These are phyloP conservation scores for Pulveroboletus sp. DNA, from an alignment of 768 basidiomycete genomes.

Conservation along the genomic window DNA sequence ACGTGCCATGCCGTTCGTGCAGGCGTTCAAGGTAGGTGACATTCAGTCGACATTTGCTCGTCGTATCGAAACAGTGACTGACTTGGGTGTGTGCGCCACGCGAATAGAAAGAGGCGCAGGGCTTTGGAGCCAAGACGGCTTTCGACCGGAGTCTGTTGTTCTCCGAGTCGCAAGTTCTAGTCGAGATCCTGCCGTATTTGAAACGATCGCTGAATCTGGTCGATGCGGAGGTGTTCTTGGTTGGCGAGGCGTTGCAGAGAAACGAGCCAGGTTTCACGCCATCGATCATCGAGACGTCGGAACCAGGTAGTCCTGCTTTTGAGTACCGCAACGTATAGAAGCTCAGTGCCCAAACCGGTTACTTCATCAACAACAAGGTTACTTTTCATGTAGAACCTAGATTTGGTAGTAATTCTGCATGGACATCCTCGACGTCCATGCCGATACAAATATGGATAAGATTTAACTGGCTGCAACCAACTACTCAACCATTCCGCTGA, in stretches of 20 bases:
- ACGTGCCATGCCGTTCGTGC: constrained; percentile 90
- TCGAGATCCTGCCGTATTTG: constrained; percentile 72
- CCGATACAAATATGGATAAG: constrained; percentile 6
- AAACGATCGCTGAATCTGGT: constrained; percentile 68
- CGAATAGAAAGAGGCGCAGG: constrained; percentile 71
- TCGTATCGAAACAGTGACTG: not conserved
- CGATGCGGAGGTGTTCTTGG: constrained; percentile 66
- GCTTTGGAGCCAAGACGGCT: constrained; percentile 68
- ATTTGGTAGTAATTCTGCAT: not conserved
- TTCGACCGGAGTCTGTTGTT: constrained; percentile 83
- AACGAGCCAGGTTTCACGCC: constrained; percentile 56
- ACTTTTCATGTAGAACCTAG: not conserved
- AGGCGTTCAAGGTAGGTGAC: constrained; percentile 85
- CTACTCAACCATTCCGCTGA: not conserved
- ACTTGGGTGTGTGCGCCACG: not conserved
- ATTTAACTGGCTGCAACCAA: not conserved
- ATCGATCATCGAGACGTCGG: constrained; percentile 74
- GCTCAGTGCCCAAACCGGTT: not conserved
- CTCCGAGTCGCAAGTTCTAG: constrained; percentile 71
- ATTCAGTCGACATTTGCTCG: constrained; percentile 6
- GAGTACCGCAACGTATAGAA: constrained; percentile 74
- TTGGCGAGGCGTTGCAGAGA: constrained; percentile 60
- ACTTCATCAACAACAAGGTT: not conserved
- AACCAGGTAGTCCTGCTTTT: constrained; percentile 83
- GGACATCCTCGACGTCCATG: not conserved